Conservation (phyloP, 2,329 filamentous ascomycete genomes). For the Gaeumannomyces sp. region DNA sequence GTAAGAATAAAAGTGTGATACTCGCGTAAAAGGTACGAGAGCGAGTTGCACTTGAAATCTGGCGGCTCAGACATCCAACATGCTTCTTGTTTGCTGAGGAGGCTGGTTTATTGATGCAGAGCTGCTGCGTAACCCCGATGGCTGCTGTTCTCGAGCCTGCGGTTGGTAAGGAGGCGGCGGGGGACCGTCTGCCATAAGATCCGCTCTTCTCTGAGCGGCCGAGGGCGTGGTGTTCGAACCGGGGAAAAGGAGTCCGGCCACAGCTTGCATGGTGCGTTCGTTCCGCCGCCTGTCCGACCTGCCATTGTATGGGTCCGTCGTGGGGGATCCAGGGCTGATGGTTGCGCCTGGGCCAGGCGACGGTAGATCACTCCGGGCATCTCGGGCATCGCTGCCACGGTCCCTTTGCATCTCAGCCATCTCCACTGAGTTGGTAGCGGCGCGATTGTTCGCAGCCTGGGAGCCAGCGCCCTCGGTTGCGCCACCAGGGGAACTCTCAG, state of each 20-base stretch:
- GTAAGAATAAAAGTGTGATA: not conserved
- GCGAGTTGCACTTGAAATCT: not conserved
- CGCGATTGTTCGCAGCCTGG: not conserved
- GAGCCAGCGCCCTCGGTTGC: not conserved
- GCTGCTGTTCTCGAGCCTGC: constrained; percentile 10
- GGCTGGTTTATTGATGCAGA: constrained; percentile 39
- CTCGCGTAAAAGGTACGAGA: too few species aligned
- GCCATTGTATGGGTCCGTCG: constrained; percentile 28
- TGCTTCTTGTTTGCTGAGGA: constrained; percentile 51
- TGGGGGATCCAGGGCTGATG: not conserved
- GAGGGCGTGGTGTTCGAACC: constrained; percentile 22
- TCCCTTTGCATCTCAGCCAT: constrained; percentile 24
- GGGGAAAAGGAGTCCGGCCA: constrained; percentile 44
- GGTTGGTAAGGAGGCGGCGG: constrained; percentile 35
- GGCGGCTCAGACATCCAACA: constrained; percentile 46
- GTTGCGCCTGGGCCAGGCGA: not conserved
- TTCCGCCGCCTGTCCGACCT: constrained; percentile 37
- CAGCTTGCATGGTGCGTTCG: constrained; percentile 38
- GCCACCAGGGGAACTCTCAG: constrained; percentile 14
- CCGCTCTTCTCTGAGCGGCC: constrained; percentile 28
- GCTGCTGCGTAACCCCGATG: constrained; percentile 37
- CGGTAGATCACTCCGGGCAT: not conserved
- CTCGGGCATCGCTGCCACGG: constrained; percentile 5
- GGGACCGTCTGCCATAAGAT: constrained; percentile 38
- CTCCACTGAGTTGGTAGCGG: constrained; percentile 17